Conservation (phyloP, 176 grass and related monocot genomes). For the Guadua angustifolia region DNA sequence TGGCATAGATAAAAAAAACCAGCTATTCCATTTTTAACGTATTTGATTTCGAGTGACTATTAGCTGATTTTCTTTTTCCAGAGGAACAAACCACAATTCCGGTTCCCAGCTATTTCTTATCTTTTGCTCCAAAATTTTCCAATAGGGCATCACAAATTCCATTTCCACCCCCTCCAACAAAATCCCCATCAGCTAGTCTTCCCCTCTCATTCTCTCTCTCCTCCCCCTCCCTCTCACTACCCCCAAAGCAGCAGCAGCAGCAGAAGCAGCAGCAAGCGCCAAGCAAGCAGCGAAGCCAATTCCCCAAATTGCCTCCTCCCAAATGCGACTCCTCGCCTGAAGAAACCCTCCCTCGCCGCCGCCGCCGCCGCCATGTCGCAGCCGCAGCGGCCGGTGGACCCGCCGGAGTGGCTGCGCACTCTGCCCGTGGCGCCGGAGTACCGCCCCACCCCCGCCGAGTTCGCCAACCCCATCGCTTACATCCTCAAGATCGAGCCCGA, state of each 20-base stretch:
- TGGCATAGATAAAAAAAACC: not conserved
- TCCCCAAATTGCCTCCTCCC: constrained; percentile 52
- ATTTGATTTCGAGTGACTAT: not conserved
- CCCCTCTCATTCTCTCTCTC: not conserved
- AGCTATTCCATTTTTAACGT: not conserved
- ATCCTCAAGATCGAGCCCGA: constrained; percentile 95
- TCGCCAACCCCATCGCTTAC: constrained; percentile 90
- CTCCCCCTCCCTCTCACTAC: constrained; percentile 25
- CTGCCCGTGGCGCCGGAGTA: constrained; percentile 90
- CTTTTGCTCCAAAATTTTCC: not conserved
- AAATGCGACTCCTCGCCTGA: constrained; percentile 54
- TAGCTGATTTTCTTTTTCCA: not conserved
- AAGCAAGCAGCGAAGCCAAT: constrained; percentile 40
- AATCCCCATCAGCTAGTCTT: constrained; percentile 19
- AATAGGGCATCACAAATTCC: not conserved
- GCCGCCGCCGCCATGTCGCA: constrained; percentile 19
- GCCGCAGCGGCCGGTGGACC: constrained; percentile 51
- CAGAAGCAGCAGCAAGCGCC: constrained; percentile 25
- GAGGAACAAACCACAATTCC: not conserved
- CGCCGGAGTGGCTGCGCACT: constrained; percentile 72
- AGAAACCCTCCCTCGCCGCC: constrained; percentile 8
- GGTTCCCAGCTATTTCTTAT: not conserved
- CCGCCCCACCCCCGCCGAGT: constrained; percentile 74
- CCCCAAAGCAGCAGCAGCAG: constrained; percentile 39
- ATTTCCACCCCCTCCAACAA: not conserved